Conservation (phyloP, 768 basidiomycete species). For the Phlegmacium glaucopus region DNA sequence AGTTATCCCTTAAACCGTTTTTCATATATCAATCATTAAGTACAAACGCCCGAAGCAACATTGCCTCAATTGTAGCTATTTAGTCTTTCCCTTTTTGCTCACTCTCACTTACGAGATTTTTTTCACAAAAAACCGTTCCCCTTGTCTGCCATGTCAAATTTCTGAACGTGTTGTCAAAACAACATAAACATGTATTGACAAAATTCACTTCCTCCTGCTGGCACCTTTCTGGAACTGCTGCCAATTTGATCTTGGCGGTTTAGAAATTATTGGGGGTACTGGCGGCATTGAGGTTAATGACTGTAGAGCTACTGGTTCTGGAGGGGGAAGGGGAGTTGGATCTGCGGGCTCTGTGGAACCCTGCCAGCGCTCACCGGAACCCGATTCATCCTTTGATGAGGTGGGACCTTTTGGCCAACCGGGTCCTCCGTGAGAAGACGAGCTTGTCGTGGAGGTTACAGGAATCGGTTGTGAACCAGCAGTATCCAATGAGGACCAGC, state of each 20-base stretch:
- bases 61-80: conserved; percentile 49
- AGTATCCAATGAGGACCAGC: conserved; percentile 66
- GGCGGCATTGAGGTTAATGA: conserved; percentile 13
- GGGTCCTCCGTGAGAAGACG: not conserved
- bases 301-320: conserved; percentile 13
- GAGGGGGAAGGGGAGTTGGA: conserved; percentile 22
- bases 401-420: not conserved
- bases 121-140: not conserved
- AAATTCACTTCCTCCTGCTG: conserved; percentile 25
- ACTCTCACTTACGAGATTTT: conserved; percentile 9
- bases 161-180: no score
- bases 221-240: conserved; percentile 52
- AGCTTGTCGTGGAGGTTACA: not conserved
- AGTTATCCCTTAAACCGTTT: conserved; percentile 7
- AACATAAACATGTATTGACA: no score
- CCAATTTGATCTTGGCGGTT: conserved; percentile 47
- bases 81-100: conserved; percentile 39
- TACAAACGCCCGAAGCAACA: conserved; percentile 12
- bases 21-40: conserved; percentile 14
- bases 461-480: conserved; percentile 27
- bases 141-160: no score
- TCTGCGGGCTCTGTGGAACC: conserved; percentile 8
- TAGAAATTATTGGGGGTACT: conserved; percentile 16
- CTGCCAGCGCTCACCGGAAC: conserved; percentile 3
- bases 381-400: not conserved